A percentile compares a stretch with the other conserved stretches of the same genome.
phyloP scores from a whole-genome alignment of 208 protist species.

The Acanthamoeba lenticulata region DNA sequence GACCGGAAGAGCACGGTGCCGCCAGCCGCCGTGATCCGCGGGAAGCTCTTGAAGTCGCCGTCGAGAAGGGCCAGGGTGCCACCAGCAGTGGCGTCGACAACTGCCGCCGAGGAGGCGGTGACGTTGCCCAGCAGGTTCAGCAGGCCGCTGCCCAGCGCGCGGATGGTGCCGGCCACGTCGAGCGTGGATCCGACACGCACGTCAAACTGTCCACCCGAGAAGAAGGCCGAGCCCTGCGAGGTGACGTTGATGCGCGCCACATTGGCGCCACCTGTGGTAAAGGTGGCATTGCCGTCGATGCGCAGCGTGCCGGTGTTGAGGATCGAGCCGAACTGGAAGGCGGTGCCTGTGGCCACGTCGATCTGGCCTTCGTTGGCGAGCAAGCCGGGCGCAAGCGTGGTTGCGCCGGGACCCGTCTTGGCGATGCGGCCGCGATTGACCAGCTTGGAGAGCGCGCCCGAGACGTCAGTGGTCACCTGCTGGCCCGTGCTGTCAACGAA shows the following conservation, averaged over 20 bases:
- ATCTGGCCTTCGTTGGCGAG: not conserved
- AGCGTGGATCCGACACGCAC: not conserved
- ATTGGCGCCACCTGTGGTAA: constrained; percentile 1
- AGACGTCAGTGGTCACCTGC: not conserved
- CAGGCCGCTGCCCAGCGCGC: not conserved
- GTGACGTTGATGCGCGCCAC: not conserved
- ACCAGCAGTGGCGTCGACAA: not conserved
- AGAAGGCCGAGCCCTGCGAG: not conserved
- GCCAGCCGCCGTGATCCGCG: not conserved
- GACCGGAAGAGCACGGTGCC: constrained; percentile 51
- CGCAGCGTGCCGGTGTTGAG: not conserved
- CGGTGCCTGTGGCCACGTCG: not conserved
- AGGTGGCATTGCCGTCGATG: not conserved
- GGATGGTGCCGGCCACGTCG: not conserved
- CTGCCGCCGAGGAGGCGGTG: not conserved
- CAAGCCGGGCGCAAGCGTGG: not conserved
- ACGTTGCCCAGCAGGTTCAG: constrained; percentile 20
- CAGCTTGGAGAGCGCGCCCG: not conserved
- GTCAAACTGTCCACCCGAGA: constrained; percentile 14
- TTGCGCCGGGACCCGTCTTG: not conserved
- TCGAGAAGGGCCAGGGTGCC: constrained; percentile 25
- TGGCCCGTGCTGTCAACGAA: not conserved
- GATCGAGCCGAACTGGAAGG: not conserved
- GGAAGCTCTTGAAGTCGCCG: constrained; percentile 38
- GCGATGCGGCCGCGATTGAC: not conserved